Evolutionary conservation across 768 basidiomycete species (phyloP).

Genomic region (Leccinum variicolor): DNA sequence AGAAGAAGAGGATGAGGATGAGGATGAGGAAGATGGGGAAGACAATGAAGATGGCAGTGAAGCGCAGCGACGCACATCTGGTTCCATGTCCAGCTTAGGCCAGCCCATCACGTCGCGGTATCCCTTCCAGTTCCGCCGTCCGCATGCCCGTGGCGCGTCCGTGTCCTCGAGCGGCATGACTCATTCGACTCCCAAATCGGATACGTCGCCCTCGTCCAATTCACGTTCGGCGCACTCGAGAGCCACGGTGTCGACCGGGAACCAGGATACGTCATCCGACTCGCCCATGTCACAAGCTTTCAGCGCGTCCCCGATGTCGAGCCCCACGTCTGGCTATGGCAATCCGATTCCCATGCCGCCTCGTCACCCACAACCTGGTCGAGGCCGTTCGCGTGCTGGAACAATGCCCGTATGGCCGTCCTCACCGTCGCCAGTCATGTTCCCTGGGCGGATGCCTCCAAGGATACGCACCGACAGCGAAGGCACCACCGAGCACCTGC

Average conservation of each 20-base stretch:
- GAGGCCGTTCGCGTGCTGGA: constrained; percentile 36
- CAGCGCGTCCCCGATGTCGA: constrained; percentile 36
- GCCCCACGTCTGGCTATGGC: constrained; percentile 33
- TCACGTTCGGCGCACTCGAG: constrained; percentile 39
- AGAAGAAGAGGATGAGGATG: constrained; percentile 38
- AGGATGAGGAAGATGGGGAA: constrained; percentile 38
- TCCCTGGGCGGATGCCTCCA: constrained; percentile 24
- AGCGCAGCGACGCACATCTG: constrained; percentile 66
- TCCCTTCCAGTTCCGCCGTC: constrained; percentile 63
- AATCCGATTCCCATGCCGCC: constrained; percentile 49
- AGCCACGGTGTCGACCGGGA: constrained; percentile 60
- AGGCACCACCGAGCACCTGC: constrained; percentile 21
- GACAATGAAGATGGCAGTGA: constrained; percentile 40
- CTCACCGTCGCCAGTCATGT: constrained; percentile 35
- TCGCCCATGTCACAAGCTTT: constrained; percentile 48
- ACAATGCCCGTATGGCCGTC: constrained; percentile 36
- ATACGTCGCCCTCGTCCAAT: constrained; percentile 37
- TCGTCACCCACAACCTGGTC: constrained; percentile 40
- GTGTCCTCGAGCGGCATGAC: constrained; percentile 41
- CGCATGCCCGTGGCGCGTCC: constrained; percentile 39
- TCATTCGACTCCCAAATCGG: constrained; percentile 36
- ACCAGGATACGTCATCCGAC: constrained; percentile 53
- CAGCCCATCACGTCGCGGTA: constrained; percentile 69
- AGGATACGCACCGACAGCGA: constrained; percentile 31
- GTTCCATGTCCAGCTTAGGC: constrained; percentile 83